Percentiles rank a stretch among this genome's conserved stretches.
Evolutionary conservation across 78 protist genomes (phyloP).

Genomic region (Speleostelium caveatum): DNA sequence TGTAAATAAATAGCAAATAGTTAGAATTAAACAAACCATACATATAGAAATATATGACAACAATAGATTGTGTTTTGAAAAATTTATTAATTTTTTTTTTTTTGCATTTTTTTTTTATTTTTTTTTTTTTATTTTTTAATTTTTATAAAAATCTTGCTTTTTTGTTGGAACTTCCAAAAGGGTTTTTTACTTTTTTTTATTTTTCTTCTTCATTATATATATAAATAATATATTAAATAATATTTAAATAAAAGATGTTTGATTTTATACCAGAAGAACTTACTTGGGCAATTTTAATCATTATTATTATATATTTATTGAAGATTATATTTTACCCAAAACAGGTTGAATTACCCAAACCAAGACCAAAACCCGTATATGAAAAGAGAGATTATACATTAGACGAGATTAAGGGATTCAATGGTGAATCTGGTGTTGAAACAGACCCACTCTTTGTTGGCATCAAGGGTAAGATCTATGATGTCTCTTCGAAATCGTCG

Average conservation of each 20-base stretch:
- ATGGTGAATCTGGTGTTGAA: constrained; percentile 7
- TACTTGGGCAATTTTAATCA: constrained; percentile 38
- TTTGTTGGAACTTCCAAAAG: too few relatives aligned
- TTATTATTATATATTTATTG: constrained; percentile 43
- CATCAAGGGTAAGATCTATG: constrained; percentile 60
- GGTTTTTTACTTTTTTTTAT: too few relatives aligned
- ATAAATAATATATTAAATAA: too few relatives aligned
- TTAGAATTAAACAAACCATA: too few relatives aligned
- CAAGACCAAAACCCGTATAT: constrained; percentile 1
- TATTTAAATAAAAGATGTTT: constrained; percentile 48
- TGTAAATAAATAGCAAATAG: too few relatives aligned
- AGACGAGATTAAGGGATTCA: constrained; percentile 18
- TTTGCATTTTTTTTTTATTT: too few relatives aligned
- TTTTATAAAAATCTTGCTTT: too few relatives aligned
- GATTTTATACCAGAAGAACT: constrained; percentile 73
- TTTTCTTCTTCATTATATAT: too few relatives aligned
- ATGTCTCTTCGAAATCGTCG: constrained; percentile 38
- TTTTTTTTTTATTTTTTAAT: too few relatives aligned
- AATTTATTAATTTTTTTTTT: too few relatives aligned
- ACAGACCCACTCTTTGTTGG: constrained; percentile 39
- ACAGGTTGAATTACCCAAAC: not conserved
- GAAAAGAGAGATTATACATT: constrained; percentile 68
- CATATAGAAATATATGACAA: too few relatives aligned
- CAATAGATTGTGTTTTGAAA: too few relatives aligned
- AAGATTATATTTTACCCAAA: constrained; percentile 39